phyloP scores from a whole-genome alignment of 768 basidiomycete species.

The Mycena chlorophos region DNA sequence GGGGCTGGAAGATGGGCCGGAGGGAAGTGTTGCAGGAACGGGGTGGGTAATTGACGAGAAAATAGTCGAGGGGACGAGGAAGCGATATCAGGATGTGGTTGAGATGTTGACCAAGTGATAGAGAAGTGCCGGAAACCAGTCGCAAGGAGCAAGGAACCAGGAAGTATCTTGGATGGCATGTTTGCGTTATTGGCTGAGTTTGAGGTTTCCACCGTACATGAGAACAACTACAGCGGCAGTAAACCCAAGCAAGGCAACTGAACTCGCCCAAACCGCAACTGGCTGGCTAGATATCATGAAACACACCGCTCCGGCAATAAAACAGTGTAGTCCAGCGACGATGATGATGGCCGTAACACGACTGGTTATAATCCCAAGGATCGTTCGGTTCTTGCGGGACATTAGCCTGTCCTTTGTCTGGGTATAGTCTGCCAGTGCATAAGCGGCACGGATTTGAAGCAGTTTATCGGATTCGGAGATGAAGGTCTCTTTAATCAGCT shows the following conservation, averaged over 20 bases:
- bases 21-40: slow-evolving; percentile 55
- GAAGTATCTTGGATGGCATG: too few species aligned
- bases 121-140: too few species aligned
- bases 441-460: not conserved
- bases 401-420: not conserved
- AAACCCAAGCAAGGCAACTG: slow-evolving; percentile 4
- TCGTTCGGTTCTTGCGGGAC: not conserved
- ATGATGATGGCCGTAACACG: slow-evolving; percentile 3
- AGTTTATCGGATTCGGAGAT: too few species aligned
- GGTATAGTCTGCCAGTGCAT: slow-evolving; percentile 8
- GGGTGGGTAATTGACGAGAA: slow-evolving; percentile 79
- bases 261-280: slow-evolving; percentile 10
- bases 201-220: too few species aligned
- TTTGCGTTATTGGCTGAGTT: too few species aligned
- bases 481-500: not conserved
- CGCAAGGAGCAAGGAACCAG: too few species aligned
- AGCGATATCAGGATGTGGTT: slow-evolving; percentile 79
- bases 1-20: slow-evolving; percentile 74
- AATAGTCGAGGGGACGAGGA: slow-evolving; percentile 74
- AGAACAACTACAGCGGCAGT: too few species aligned
- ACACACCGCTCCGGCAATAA: slow-evolving; percentile 5
- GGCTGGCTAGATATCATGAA: slow-evolving; percentile 10
- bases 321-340: slow-evolving; percentile 7
- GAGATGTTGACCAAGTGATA: slow-evolving; percentile 46
- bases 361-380: slow-evolving; percentile 10